These are phyloP conservation scores for Yarrowia deformans DNA, from an alignment of 805 yeast species.

Conservation along the genomic window DNA sequence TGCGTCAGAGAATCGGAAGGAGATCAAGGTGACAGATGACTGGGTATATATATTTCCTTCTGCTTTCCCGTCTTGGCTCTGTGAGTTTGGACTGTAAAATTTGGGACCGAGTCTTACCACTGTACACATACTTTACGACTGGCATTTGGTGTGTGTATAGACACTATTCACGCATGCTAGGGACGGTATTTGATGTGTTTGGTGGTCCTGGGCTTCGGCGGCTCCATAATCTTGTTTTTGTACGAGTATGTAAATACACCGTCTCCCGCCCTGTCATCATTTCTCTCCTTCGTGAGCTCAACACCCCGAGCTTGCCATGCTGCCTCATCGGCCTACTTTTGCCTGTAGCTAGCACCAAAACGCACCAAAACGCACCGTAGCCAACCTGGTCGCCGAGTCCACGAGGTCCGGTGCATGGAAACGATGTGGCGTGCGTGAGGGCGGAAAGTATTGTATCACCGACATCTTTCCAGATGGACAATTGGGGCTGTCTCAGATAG, in stretches of 20 bases:
- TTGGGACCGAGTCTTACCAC: background rate
- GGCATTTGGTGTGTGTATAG: background rate
- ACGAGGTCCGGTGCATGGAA: constrained; percentile 1
- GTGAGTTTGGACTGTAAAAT: constrained; percentile 28
- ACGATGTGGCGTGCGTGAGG: background rate
- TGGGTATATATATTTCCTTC: background rate
- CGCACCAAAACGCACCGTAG: constrained; percentile 3
- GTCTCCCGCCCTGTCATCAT: no score
- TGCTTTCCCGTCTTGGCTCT: background rate
- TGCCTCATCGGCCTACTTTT: background rate
- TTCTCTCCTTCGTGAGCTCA: no score
- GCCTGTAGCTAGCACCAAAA: background rate
- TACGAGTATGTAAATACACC: no score
- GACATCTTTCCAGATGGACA: no score
- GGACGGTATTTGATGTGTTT: no score
- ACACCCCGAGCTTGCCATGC: background rate
- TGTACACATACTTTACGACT: background rate
- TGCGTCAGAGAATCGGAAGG: background rate
- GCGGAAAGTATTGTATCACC: no score
- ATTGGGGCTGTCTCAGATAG: no score
- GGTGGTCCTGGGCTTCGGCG: no score
- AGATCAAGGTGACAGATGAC: background rate
- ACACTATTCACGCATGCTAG: no score
- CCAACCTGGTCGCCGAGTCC: background rate
- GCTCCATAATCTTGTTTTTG: no score